phyloP scores from a whole-genome alignment of 2,329 filamentous ascomycete genomes.

The Daldinia sp. region DNA sequence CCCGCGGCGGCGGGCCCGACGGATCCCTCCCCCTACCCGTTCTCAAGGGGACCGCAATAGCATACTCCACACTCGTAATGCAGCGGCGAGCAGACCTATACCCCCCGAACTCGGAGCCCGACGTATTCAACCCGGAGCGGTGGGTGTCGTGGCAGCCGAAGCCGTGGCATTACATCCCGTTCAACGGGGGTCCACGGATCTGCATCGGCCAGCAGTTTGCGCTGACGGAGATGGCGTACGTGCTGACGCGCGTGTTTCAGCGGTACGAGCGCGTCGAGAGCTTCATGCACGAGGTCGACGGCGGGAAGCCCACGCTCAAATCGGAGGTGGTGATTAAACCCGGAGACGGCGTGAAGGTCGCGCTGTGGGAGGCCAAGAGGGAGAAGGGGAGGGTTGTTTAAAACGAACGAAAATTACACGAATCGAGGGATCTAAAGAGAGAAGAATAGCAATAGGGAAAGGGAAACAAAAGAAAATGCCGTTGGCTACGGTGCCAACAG shows the following conservation, averaged over 20 bases:
- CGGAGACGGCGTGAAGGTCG: slow-evolving; percentile 65
- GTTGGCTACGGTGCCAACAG: no score
- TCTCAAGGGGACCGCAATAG: slow-evolving; percentile 70
- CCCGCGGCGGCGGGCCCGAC: slow-evolving; percentile 72
- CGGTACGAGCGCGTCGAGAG: slow-evolving; percentile 70
- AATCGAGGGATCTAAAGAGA: no score
- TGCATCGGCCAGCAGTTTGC: slow-evolving; percentile 86
- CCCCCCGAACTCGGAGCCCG: slow-evolving; percentile 57
- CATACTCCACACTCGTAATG: slow-evolving; percentile 75
- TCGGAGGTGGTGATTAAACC: slow-evolving; percentile 68
- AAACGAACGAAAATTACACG: not conserved
- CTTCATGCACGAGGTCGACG: slow-evolving; percentile 63
- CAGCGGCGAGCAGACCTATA: slow-evolving; percentile 73
- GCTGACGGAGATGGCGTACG: slow-evolving; percentile 78
- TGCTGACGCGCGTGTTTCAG: slow-evolving; percentile 76
- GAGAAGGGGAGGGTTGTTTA: not conserved
- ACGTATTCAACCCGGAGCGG: slow-evolving; percentile 70
- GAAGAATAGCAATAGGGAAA: no score
- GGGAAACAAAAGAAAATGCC: not conserved
- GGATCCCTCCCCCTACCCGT: slow-evolving; percentile 69
- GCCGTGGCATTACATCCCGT: slow-evolving; percentile 77
- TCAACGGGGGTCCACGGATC: slow-evolving; percentile 77
- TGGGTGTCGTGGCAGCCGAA: slow-evolving; percentile 71
- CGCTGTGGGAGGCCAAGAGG: slow-evolving; percentile 59
- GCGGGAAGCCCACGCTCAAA: slow-evolving; percentile 62